These are phyloP conservation scores for Irpex rosettiformis DNA, from an alignment of 1,284 basidiomycete genomes.

Conservation along the genomic window DNA sequence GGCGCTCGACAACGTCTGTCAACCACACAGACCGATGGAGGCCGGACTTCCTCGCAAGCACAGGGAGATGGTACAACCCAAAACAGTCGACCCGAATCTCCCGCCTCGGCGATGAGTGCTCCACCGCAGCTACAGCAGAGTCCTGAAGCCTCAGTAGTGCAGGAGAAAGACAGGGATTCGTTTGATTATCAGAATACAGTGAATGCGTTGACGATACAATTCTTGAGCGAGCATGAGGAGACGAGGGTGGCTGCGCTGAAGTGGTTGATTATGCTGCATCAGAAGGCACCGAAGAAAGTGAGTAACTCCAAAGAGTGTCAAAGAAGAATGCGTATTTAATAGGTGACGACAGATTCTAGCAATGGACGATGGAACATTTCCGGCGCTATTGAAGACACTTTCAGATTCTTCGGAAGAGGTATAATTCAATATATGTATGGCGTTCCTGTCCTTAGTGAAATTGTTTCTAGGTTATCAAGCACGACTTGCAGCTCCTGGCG, in stretches of 20 bases:
- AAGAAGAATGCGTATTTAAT: neutral
- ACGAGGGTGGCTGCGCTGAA: constrained; percentile 94
- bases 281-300: constrained; percentile 94
- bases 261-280: constrained; percentile 98
- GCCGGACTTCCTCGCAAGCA: constrained; percentile 12
- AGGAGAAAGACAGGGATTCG: constrained; percentile 61
- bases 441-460: neutral
- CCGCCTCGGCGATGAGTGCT: constrained; percentile 29
- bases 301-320: constrained; percentile 11
- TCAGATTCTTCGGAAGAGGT: constrained; percentile 97
- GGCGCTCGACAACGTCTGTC: constrained; percentile 28
- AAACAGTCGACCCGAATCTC: constrained; percentile 32
- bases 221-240: constrained; percentile 95
- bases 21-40: constrained; percentile 16
- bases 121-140: constrained; percentile 31
- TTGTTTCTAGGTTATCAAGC: constrained; percentile 77
- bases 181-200: constrained; percentile 95
- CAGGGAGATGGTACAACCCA: constrained; percentile 16
- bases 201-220: constrained; percentile 89
- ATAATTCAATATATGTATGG: neutral
- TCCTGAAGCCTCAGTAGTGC: constrained; percentile 29
- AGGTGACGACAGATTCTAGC: constrained; percentile 71
- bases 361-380: constrained; percentile 96
- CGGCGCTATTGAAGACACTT: constrained; percentile 91
- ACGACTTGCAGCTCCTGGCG: constrained; percentile 92